These are phyloP conservation scores for Trichomonascaceae sp. DNA, from an alignment of 1,139 yeast genomes.

Conservation along the genomic window DNA sequence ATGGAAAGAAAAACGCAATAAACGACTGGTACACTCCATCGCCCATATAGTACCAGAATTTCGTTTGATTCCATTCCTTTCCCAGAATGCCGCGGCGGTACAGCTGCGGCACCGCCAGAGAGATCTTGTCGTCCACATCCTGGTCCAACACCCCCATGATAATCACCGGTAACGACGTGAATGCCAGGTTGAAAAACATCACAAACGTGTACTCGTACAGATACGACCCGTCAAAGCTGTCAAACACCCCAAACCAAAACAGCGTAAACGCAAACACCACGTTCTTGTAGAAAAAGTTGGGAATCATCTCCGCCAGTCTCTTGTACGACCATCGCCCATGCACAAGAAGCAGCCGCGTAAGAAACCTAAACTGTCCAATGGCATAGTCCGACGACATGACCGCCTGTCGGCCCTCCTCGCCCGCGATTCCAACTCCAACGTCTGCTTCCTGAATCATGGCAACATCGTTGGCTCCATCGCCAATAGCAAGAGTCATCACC, in stretches of 20 bases:
- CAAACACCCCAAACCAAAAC: slow-evolving; percentile 86
- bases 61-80: slow-evolving; percentile 63
- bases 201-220: slow-evolving; percentile 84
- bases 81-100: slow-evolving; percentile 77
- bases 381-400: slow-evolving; percentile 98
- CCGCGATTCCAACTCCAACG: slow-evolving; percentile 96
- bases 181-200: slow-evolving; percentile 87
- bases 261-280: slow-evolving; percentile 77
- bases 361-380: slow-evolving; percentile 81
- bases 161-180: slow-evolving; percentile 88
- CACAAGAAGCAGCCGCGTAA: slow-evolving; percentile 63
- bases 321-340: slow-evolving; percentile 97
- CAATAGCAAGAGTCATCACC: slow-evolving; percentile 86
- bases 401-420: slow-evolving; percentile 98
- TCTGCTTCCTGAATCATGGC: slow-evolving; percentile 98
- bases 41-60: slow-evolving; percentile 70
- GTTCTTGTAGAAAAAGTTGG: slow-evolving; percentile 84
- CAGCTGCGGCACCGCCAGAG: slow-evolving; percentile 74
- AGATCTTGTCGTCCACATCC: slow-evolving; percentile 72
- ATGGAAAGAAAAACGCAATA: slow-evolving; percentile 80
- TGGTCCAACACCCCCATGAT: slow-evolving; percentile 86
- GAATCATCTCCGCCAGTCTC: slow-evolving; percentile 86
- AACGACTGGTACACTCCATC: slow-evolving; percentile 87
- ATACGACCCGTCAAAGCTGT: slow-evolving; percentile 83
- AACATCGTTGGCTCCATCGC: slow-evolving; percentile 97